These are phyloP conservation scores for Penicillium hordei DNA, from an alignment of 2,329 filamentous ascomycete genomes.

Conservation along the genomic window DNA sequence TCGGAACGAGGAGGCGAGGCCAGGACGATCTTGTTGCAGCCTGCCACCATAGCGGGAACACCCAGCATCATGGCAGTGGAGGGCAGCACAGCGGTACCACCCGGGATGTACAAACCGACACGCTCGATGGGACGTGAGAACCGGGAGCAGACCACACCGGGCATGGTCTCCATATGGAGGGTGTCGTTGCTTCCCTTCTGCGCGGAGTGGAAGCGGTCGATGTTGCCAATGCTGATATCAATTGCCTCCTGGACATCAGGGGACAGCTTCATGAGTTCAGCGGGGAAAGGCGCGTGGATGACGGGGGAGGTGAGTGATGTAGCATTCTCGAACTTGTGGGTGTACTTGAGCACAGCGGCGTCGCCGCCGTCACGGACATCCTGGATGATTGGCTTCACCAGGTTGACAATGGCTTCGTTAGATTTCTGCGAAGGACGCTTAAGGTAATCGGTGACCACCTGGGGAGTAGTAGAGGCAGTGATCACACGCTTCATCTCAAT, in stretches of 20 bases:
- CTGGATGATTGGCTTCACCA: slow-evolving; percentile 88
- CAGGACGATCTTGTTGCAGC: slow-evolving; percentile 90
- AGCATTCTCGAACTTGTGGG: slow-evolving; percentile 97
- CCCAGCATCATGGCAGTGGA: slow-evolving; percentile 97
- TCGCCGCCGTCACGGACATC: slow-evolving; percentile 82
- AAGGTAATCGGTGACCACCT: slow-evolving; percentile 70
- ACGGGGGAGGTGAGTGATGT: slow-evolving; percentile 87
- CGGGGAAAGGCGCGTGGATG: slow-evolving; percentile 82
- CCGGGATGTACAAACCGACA: slow-evolving; percentile 94
- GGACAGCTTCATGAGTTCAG: slow-evolving; percentile 79
- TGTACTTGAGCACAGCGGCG: slow-evolving; percentile 84
- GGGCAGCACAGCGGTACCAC: slow-evolving; percentile 93
- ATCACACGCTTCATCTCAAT: slow-evolving; percentile 84
- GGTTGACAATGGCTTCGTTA: slow-evolving; percentile 87
- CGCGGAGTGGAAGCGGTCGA: slow-evolving; percentile 87
- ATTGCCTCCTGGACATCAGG: slow-evolving; percentile 88
- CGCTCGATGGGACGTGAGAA: slow-evolving; percentile 91
- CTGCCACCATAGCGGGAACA: slow-evolving; percentile 95
- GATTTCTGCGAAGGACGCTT: slow-evolving; percentile 91
- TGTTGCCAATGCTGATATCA: slow-evolving; percentile 90
- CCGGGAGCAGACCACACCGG: slow-evolving; percentile 88
- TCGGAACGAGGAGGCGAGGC: slow-evolving; percentile 88
- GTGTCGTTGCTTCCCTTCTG: slow-evolving; percentile 77
- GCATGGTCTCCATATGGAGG: slow-evolving; percentile 92
- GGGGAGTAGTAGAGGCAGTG: slow-evolving; percentile 61